Evolutionary conservation across 805 yeast genomes (phyloP), one percentile per base, ranked within the genome.

Genomic region (Saturnispora zaruensis): DNA sequence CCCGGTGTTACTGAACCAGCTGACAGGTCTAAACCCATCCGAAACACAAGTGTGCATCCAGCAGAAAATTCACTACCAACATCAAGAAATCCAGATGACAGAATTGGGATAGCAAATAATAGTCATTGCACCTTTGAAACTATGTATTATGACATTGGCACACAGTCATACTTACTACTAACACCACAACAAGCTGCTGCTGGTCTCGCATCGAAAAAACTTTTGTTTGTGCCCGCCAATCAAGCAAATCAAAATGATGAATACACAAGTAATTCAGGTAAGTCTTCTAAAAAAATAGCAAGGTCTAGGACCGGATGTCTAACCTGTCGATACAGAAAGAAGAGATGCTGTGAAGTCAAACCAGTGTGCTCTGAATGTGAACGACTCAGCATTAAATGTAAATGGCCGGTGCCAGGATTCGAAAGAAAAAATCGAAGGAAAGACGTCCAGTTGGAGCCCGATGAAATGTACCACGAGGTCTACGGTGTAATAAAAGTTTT

Each of bases 261-360:
- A n/a, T n/a, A n/a, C n/a, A n/a, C n/a, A 7, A 13, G n/a, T 8
- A 21, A 8, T 16, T 26, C 11, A 26, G 18, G n/a, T 8, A 21
- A 8, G 8, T 26, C 11, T 18, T 14, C 40, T n/a, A 44, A 32
- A 13, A 72, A 67, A 53, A 56, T 70, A n/a, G 77, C 70, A 57
- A 68, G 87, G 50, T 79, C 84, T 16, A 71, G 87, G 58, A 71
- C 74, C 72, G 95, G 95, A 0, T 86, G 95, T 62, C 68, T 83
- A 41, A 84, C 95, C 1, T 86, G 95, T 57, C 75, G 93, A 42
- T 78, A 76, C 52, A 66, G 95, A 24, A 86, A 86, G 70, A 86
- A 84, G 61, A 73, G 89, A 49, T 86, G 95, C 56, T 84, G 87
- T 59, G 93, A 86, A 60, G 68, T 73, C 1, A 73, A 73, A 49